phyloP scores from a whole-genome alignment of 1,284 basidiomycete species.

The Tilletia horrida region DNA sequence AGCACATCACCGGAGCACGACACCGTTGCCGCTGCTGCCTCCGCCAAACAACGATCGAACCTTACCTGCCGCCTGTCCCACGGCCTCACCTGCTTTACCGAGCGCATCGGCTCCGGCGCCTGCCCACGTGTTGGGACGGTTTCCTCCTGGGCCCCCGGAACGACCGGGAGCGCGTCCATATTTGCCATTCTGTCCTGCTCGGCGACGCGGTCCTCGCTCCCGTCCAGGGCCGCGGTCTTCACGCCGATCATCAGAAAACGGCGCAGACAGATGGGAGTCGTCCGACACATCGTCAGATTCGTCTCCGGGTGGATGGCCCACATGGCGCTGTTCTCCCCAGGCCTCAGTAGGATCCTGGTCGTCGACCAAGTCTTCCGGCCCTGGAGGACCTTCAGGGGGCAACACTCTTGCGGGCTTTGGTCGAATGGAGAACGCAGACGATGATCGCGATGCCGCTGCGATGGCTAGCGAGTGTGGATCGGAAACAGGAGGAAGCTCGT shows the following conservation, averaged over 20 bases:
- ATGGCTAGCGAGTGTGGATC: background rate
- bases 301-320: background rate
- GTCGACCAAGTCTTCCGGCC: constrained; percentile 4
- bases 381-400: background rate
- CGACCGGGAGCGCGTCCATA: background rate
- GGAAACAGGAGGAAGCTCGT: constrained; percentile 26
- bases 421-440: background rate
- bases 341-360: background rate
- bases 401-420: background rate
- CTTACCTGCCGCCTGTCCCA: background rate
- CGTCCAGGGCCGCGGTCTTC: background rate
- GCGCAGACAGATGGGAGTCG: constrained; percentile 2
- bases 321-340: background rate
- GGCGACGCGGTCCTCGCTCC: background rate
- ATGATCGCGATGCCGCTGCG: constrained; percentile 1
- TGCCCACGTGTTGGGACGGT: background rate
- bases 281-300: background rate
- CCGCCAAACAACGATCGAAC: constrained; percentile 12
- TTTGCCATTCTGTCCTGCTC: background rate
- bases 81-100: background rate
- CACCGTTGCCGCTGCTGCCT: background rate
- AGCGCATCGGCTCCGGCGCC: background rate
- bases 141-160: background rate
- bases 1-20: background rate
- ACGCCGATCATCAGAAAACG: constrained; percentile 4